phyloP scores from a whole-genome alignment of 106 monocot species.

The Platanthera guangdongensis region DNA sequence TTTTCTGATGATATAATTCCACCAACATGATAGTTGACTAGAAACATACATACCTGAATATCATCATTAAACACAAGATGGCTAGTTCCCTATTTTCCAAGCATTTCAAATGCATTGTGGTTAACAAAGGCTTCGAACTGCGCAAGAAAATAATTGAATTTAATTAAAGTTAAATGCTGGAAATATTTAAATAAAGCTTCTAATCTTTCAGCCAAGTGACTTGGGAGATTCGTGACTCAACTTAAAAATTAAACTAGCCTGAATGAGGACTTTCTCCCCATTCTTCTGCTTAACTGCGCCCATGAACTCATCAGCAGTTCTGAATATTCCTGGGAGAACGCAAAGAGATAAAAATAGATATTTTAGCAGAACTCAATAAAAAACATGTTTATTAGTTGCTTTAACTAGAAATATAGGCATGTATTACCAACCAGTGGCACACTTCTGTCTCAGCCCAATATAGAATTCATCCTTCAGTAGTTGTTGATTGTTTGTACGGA shows the following conservation, averaged over 20 bases:
- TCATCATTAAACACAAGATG: slow-evolving; percentile 84
- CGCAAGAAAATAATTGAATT: slow-evolving; percentile 1
- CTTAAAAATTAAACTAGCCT: slow-evolving; percentile 26
- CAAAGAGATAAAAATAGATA: not conserved
- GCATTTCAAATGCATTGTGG: slow-evolving; percentile 78
- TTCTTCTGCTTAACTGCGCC: slow-evolving; percentile 81
- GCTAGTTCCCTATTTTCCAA: slow-evolving; percentile 47
- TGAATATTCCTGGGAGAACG: slow-evolving; percentile 45
- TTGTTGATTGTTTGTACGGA: slow-evolving; percentile 67
- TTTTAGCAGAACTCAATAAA: not conserved
- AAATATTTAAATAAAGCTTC: slow-evolving; percentile 32
- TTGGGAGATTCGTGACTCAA: not conserved
- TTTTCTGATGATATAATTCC: not conserved
- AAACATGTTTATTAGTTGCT: not conserved
- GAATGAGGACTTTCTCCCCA: slow-evolving; percentile 75
- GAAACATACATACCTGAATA: slow-evolving; percentile 46
- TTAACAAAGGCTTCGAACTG: slow-evolving; percentile 97
- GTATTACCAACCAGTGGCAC: slow-evolving; percentile 62
- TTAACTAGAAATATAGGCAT: not conserved
- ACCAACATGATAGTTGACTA: not conserved
- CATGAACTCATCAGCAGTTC: slow-evolving; percentile 86
- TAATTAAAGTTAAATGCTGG: not conserved
- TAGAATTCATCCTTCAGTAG: slow-evolving; percentile 70
- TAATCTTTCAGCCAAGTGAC: not conserved
- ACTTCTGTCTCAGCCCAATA: slow-evolving; percentile 64